Evolutionary conservation across 1,139 yeast species (phyloP).

Genomic region (Blastobotrys elegans): DNA sequence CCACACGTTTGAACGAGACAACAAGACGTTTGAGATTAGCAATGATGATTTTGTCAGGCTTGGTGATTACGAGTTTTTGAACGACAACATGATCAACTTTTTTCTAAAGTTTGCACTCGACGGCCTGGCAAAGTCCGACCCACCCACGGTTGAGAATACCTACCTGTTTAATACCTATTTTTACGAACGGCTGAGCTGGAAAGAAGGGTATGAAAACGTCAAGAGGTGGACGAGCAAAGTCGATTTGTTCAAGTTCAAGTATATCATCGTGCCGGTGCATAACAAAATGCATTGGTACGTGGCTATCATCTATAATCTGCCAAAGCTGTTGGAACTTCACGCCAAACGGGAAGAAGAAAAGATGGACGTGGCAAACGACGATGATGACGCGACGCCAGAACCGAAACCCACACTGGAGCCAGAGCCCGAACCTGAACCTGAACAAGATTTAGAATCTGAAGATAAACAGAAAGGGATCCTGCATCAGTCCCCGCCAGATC

Average conservation of each 20-base stretch:
- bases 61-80: conserved; percentile 36
- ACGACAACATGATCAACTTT: conserved; percentile 41
- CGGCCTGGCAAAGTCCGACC: background rate
- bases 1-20: conserved; percentile 27
- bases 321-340: conserved; percentile 20
- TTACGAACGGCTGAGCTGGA: conserved; percentile 53
- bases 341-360: background rate
- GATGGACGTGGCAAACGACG: background rate
- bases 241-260: conserved; percentile 56
- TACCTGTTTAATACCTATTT: conserved; percentile 82
- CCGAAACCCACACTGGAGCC: background rate
- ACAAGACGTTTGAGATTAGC: conserved; percentile 28
- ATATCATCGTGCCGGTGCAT: conserved; percentile 76
- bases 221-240: conserved; percentile 75
- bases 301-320: conserved; percentile 38
- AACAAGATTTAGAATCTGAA: background rate
- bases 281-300: conserved; percentile 79
- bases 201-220: conserved; percentile 55
- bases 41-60: conserved; percentile 34
- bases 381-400: background rate
- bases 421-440: background rate
- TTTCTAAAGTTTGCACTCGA: conserved; percentile 29
- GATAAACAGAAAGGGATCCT: background rate
- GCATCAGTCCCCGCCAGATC: background rate
- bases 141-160: conserved; percentile 34